These are phyloP conservation scores for Cyclotella cryptica DNA, from an alignment of 108 stramenopile genomes.

Conservation along the genomic window DNA sequence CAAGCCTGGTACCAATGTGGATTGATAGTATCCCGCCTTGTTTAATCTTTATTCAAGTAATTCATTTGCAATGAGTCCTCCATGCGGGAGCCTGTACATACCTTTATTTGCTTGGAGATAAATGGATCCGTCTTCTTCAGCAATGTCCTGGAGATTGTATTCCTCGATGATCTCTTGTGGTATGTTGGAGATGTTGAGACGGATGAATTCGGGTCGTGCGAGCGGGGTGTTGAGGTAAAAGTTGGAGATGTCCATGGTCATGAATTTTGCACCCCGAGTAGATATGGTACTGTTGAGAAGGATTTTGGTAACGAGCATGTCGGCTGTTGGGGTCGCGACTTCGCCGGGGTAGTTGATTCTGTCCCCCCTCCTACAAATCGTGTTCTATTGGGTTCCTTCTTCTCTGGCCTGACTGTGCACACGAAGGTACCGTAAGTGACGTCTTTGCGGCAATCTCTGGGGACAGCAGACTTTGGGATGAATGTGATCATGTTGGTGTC, in stretches of 20 bases:
- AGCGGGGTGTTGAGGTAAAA: slow-evolving; percentile 48
- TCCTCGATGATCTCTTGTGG: slow-evolving; percentile 43
- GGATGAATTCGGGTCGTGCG: slow-evolving; percentile 45
- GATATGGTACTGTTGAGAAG: slow-evolving; percentile 24
- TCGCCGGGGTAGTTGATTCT: no score
- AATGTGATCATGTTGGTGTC: no score
- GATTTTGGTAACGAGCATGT: slow-evolving; percentile 16
- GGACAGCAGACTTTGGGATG: background rate
- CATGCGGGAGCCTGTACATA: slow-evolving; percentile 9
- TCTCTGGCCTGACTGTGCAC: slow-evolving; percentile 13
- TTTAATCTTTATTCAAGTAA: slow-evolving; percentile 1
- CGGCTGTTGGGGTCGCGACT: background rate
- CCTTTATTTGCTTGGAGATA: background rate
- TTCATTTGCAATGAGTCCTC: slow-evolving; percentile 27
- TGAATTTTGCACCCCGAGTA: slow-evolving; percentile 22
- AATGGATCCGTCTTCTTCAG: background rate
- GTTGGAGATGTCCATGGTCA: slow-evolving; percentile 17
- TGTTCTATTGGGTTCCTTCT: slow-evolving; percentile 8
- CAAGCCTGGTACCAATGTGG: slow-evolving; percentile 42
- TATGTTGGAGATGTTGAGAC: slow-evolving; percentile 20
- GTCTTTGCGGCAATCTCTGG: background rate
- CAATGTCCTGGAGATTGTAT: slow-evolving; percentile 30
- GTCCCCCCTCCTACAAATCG: slow-evolving; percentile 3
- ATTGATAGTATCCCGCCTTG: background rate
- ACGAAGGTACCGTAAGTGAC: slow-evolving; percentile 20